phyloP scores from a whole-genome alignment of 768 basidiomycete species.

The Mycena vitilis region DNA sequence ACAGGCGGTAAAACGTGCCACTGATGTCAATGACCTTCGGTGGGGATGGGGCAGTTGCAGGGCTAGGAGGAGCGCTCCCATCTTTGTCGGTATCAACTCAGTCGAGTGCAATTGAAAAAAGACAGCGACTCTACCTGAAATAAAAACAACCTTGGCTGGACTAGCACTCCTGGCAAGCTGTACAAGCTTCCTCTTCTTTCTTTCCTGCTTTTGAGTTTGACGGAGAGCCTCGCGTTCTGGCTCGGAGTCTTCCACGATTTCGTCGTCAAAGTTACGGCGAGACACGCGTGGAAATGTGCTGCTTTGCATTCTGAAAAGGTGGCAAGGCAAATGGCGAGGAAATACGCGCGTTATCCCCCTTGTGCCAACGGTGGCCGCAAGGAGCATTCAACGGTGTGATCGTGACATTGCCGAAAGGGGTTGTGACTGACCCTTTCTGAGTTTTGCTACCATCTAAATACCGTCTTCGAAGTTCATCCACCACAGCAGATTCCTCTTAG shows the following conservation, averaged over 20 bases:
- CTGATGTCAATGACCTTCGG: slow-evolving; percentile 38
- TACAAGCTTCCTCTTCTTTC: slow-evolving; percentile 39
- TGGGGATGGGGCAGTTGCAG: neutral
- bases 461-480: neutral
- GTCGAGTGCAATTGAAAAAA: neutral
- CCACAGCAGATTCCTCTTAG: neutral
- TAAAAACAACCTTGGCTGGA: slow-evolving; percentile 16
- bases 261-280: slow-evolving; percentile 37
- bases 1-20: slow-evolving; percentile 23
- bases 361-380: neutral
- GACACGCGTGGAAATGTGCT: slow-evolving; percentile 3
- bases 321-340: slow-evolving; percentile 15
- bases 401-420: neutral
- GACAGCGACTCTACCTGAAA: slow-evolving; percentile 24
- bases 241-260: slow-evolving; percentile 77
- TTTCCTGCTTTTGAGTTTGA: slow-evolving; percentile 38
- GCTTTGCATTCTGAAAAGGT: neutral
- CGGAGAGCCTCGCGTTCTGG: slow-evolving; percentile 67
- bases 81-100: slow-evolving; percentile 14
- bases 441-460: neutral
- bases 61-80: slow-evolving; percentile 20
- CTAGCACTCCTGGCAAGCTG: neutral
- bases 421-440: neutral
- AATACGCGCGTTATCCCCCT: neutral
- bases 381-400: slow-evolving; percentile 17